Evolutionary conservation across 352 stramenopile species (phyloP), one percentile per base, ranked within the genome.

Genomic region (Phytophthora nicotianae): DNA sequence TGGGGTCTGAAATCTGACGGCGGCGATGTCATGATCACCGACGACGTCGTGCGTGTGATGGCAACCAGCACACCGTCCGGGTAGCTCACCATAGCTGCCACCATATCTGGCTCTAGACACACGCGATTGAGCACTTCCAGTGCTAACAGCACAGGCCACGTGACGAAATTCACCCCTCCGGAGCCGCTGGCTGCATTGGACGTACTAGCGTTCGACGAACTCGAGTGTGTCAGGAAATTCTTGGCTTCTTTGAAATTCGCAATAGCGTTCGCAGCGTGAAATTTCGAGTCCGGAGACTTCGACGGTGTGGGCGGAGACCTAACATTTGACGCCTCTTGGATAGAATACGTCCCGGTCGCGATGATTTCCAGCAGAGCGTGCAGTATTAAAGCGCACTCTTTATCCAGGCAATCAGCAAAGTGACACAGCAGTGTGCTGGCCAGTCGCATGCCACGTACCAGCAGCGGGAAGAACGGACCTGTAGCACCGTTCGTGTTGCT

Each of bases 381-480:
- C 20, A 93, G 43, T 55, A 96, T 82, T 13, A 87, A 70, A 0
- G 71, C 76, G 52, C 85, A 89, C 52, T 94, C 83, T 21, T 82
- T 64, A 4, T 67, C 61, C 10, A 94, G 58, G 21, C 84, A 73
- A 41, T 90, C 80, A 21, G 81, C 86, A 63, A 96, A 96, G 40
- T 91, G 81, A 56, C 82, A 88, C 2, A 96, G 50, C 17, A 94
- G 58, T 23, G 86, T 87, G 51, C 75, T 89, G 3, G 87, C 79
- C 24, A 96, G 82, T 0, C 87, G 74, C 85, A 93, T 96, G 42
- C 88, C 85, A 23, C 87, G 85, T 42, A 94, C 82, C 32, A 96
- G 70, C 29, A 96, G 64, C 46, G 87, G 85, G 51, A 96, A 96
- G 62, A 91, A 93, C 10, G 75, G 70, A 1, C 67, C 65, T 10